Evolutionary conservation across 2,329 filamentous ascomycete genomes (phyloP), one percentile per base, ranked within the genome.

Genomic region (Chalaropsis ovoidea): DNA sequence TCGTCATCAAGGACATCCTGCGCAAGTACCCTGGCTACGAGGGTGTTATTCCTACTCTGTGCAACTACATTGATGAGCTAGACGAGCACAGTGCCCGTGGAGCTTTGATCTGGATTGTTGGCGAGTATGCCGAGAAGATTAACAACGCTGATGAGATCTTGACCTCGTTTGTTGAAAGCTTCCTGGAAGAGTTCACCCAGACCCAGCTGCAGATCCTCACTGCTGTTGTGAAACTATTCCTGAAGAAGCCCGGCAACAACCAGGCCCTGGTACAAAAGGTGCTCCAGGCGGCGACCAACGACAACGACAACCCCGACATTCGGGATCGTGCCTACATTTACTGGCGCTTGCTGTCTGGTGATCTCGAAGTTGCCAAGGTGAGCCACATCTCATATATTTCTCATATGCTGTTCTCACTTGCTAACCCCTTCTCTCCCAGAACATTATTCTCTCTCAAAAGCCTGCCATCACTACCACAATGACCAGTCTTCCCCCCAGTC

Each of bases 1-100:
- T 99, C n/a, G 94, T 99, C 61, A 96, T 97, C 79, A 97, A 96
- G 78, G 94, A 99, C 70, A 97, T 99, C 68, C 88, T 99, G 77
- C 84, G 94, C 70, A 96, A 96, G 76, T 99, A 99, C 71, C 92
- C 93, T 8, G 94, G 94, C 22, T 99, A 96, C 72, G 94, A 99
- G 77, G 94, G 92, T 35, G 95, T 99, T 70, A 99, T 99, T 71
- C 93, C 93, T 2, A 95, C 91, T 0, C 81, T 99, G 15, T 99
- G 95, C 79, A 85, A 96, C 75, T 90, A 95, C 73, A 96, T 99
- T 68, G 94, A 99, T 71, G 94, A 99, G 71, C 76, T 99, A 70
- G 94, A 99, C 73, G 94, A 99, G 75, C 92, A 93, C 0, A 87
- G 91, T 71, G 94, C 94, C 6, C 82, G 94, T 72, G 92, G 89